Evolutionary conservation across 768 basidiomycete species (phyloP).

Genomic region (Xerocomellus chrysenteron): DNA sequence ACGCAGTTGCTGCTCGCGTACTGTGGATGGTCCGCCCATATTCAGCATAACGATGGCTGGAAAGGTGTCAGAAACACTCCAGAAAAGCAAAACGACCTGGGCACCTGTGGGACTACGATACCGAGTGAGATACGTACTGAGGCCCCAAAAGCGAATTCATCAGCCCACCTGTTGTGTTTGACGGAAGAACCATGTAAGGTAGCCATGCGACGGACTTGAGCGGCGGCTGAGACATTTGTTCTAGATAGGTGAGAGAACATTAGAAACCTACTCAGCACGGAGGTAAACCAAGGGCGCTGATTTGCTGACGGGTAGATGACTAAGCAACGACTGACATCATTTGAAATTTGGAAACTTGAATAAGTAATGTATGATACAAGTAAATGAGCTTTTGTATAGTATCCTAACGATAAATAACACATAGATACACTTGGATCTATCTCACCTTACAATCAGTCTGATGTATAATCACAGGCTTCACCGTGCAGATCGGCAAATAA

Average conservation of each 20-base stretch:
- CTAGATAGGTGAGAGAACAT: conserved; percentile 34
- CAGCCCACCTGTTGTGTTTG: conserved; percentile 44
- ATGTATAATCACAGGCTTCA: neutral
- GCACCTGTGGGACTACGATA: conserved; percentile 62
- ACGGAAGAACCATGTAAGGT: conserved; percentile 41
- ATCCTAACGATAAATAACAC: conserved; percentile 1
- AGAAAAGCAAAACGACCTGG: neutral
- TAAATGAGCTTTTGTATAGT: neutral
- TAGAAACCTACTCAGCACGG: neutral
- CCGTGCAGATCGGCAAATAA: neutral
- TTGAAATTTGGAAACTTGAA: neutral
- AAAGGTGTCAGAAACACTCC: conserved; percentile 18
- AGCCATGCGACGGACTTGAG: conserved; percentile 42
- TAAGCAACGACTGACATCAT: conserved; percentile 8
- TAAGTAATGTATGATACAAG: neutral
- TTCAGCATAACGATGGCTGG: conserved; percentile 94
- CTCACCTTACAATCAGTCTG: neutral
- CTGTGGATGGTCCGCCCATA: conserved; percentile 97
- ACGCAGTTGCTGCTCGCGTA: conserved; percentile 36
- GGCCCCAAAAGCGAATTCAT: neutral
- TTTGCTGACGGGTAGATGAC: conserved; percentile 8
- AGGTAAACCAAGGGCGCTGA: neutral
- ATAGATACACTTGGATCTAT: conserved; percentile 1
- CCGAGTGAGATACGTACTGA: conserved; percentile 11
- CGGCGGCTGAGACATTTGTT: conserved; percentile 16